Conservation (phyloP, 2,329 filamentous ascomycete genomes). For the Leptographium radiaticola region DNA sequence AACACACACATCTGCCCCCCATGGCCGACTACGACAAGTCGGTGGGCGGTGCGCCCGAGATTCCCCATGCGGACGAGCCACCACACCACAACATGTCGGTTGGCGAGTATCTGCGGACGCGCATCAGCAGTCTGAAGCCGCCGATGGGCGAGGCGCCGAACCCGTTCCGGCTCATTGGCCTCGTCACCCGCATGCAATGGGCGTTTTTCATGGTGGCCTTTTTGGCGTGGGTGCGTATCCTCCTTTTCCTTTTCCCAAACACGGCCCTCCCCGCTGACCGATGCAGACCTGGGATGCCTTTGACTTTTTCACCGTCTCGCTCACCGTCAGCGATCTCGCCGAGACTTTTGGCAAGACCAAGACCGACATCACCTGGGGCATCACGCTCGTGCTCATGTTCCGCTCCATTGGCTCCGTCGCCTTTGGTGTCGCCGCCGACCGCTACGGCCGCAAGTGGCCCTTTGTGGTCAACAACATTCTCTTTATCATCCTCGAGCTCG, state of each 20-base stretch:
- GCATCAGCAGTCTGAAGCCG: conserved; percentile 42
- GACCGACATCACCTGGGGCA: conserved; percentile 60
- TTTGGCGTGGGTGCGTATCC: conserved; percentile 42
- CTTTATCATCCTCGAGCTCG: conserved; percentile 41
- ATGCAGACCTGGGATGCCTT: conserved; percentile 58
- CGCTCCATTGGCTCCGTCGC: conserved; percentile 61
- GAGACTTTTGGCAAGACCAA: conserved; percentile 35
- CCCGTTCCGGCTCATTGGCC: conserved; percentile 53
- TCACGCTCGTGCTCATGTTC: conserved; percentile 62
- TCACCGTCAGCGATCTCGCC: conserved; percentile 61
- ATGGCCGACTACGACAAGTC: background rate
- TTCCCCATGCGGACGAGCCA: conserved; percentile 15
- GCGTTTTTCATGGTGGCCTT: conserved; percentile 65
- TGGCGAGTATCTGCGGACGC: conserved; percentile 34
- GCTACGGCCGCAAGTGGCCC: conserved; percentile 71
- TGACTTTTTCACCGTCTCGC: conserved; percentile 69
- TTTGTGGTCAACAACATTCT: conserved; percentile 69
- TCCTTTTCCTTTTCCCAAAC: background rate
- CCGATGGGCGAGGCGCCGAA: conserved; percentile 48
- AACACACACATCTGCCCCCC: background rate
- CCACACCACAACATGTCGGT: conserved; percentile 37
- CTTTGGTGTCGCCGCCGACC: conserved; percentile 68
- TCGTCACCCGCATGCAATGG: conserved; percentile 56
- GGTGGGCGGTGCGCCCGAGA: background rate
- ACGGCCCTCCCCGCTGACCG: background rate